A percentile compares a stretch with the other conserved stretches of the same genome.
These are phyloP conservation scores for Puccinia novopanici DNA, from an alignment of 1,284 basidiomycete genomes.

Conservation along the genomic window DNA sequence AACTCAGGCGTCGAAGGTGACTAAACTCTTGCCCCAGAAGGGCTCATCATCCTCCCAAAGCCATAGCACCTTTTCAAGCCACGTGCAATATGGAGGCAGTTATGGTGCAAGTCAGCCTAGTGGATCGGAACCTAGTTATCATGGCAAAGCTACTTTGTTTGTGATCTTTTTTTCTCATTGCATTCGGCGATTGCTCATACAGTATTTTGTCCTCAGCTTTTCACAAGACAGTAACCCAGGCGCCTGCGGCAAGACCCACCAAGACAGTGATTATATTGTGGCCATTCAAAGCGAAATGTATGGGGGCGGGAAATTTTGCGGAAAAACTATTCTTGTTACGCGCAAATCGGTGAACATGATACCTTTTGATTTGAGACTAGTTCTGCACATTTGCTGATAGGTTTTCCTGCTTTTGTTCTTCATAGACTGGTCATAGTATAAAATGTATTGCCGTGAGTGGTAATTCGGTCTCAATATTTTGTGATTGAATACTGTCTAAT, in stretches of 20 bases:
- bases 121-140: neutral
- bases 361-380: neutral
- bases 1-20: neutral
- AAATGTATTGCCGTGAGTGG: constrained; percentile 29
- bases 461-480: neutral
- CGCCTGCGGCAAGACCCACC: constrained; percentile 25
- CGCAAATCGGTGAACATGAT: constrained; percentile 17
- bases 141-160: constrained; percentile 38
- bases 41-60: neutral
- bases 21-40: neutral
- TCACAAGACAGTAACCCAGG: constrained; percentile 36
- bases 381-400: neutral
- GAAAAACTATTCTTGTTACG: constrained; percentile 23
- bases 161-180: constrained; percentile 9
- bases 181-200: neutral
- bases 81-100: neutral
- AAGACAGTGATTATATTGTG: constrained; percentile 38
- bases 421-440: constrained; percentile 28
- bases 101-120: too few relatives aligned
- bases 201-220: constrained; percentile 13
- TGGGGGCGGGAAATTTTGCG: constrained; percentile 29
- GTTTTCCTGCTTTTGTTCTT: neutral
- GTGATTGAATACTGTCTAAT: neutral
- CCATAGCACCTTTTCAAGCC: neutral
- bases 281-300: constrained; percentile 35